Evolutionary conservation across 805 yeast genomes (phyloP).

Genomic region (Lipomyces yamadae): DNA sequence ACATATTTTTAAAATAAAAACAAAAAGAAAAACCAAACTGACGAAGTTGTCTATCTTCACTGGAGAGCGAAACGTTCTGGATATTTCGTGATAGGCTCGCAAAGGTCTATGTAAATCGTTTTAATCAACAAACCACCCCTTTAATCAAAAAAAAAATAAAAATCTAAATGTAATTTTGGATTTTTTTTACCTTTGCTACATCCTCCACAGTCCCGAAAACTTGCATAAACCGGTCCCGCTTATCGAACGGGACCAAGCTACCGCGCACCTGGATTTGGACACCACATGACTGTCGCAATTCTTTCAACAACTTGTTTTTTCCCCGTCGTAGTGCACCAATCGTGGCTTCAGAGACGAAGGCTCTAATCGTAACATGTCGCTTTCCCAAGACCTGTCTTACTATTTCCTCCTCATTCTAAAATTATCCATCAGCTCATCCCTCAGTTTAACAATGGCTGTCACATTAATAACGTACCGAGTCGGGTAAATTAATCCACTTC

Average conservation of each 20-base stretch:
- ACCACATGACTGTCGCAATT: not conserved
- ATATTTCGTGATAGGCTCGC: not conserved
- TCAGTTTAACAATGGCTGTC: too few species aligned
- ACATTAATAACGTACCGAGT: not conserved
- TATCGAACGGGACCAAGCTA: not conserved
- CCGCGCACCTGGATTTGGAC: not conserved
- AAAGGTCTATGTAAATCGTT: not conserved
- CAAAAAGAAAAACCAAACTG: not conserved
- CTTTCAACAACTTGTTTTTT: not conserved
- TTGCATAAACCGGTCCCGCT: not conserved
- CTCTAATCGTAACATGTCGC: not conserved
- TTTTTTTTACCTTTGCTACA: not conserved
- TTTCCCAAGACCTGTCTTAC: constrained; percentile 1
- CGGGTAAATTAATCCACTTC: not conserved
- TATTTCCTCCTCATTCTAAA: not conserved
- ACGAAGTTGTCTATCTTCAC: constrained; percentile 1
- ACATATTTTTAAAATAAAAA: not conserved
- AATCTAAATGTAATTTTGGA: not conserved
- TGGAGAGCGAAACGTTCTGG: not conserved
- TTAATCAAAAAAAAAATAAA: too few species aligned
- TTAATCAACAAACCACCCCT: not conserved
- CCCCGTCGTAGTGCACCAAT: not conserved
- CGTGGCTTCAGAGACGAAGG: not conserved
- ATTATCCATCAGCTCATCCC: not conserved
- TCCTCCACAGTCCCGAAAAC: not conserved